These are phyloP conservation scores for Cyphellophora attinorum DNA, from an alignment of 2,329 filamentous ascomycete species.

Conservation along the genomic window DNA sequence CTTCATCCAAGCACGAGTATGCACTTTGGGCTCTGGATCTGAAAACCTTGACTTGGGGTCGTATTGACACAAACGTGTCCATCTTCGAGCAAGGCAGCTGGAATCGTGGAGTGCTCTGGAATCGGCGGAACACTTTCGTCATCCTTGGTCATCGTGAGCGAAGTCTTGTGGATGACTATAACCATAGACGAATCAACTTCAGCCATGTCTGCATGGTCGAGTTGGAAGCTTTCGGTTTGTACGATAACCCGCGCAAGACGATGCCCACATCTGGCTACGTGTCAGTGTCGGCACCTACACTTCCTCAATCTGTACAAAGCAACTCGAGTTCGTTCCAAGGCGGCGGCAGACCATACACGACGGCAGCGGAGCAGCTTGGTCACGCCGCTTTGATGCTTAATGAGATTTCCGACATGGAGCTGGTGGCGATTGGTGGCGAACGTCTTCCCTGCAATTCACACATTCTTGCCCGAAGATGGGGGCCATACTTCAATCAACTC, in stretches of 20 bases:
- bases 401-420: constrained; percentile 95
- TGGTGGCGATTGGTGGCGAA: constrained; percentile 82
- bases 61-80: constrained; percentile 87
- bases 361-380: constrained; percentile 75
- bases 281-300: constrained; percentile 67
- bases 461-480: constrained; percentile 80
- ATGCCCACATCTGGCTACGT: constrained; percentile 72
- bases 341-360: constrained; percentile 66
- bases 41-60: constrained; percentile 80
- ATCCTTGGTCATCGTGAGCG: constrained; percentile 89
- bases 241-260: constrained; percentile 81
- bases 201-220: constrained; percentile 95
- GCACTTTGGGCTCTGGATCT: constrained; percentile 92
- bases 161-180: constrained; percentile 94
- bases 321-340: constrained; percentile 25
- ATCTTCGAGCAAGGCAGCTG: constrained; percentile 96
- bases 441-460: constrained; percentile 89
- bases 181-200: constrained; percentile 95
- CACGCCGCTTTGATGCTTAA: constrained; percentile 66
- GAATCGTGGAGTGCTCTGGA: constrained; percentile 93
- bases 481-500: constrained; percentile 88
- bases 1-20: constrained; percentile 96
- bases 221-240: constrained; percentile 91
- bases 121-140: constrained; percentile 86
- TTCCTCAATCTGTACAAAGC: constrained; percentile 44